phyloP scores from a whole-genome alignment of 1,139 yeast species.

The Yamadazyma jaroonii region DNA sequence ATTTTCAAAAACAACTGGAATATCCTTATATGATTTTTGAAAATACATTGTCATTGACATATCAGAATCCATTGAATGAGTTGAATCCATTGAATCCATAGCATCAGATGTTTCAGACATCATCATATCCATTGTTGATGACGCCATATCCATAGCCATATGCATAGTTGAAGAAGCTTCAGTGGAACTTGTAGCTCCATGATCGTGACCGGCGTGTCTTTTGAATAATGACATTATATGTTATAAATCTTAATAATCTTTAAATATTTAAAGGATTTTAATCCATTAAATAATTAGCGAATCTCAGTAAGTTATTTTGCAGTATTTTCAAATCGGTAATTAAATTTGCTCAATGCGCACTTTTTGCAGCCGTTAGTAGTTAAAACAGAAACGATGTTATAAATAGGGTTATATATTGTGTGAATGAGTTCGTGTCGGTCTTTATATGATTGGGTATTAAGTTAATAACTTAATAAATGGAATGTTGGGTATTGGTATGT shows the following conservation, averaged over 20 bases:
- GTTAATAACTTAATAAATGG: too few relatives aligned
- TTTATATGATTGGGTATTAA: too few relatives aligned
- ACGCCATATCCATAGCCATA: conserved; percentile 6
- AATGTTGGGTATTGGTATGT: too few relatives aligned
- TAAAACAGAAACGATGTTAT: neutral
- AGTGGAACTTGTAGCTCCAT: neutral
- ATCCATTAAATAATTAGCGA: neutral
- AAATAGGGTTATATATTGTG: neutral
- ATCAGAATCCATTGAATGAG: neutral
- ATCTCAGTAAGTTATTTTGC: too few relatives aligned
- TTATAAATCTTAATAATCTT: neutral
- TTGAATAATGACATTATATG: neutral
- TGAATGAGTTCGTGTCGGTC: too few relatives aligned
- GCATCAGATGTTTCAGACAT: neutral
- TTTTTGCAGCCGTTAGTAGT: conserved; percentile 1
- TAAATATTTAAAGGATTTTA: neutral
- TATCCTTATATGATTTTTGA: conserved; percentile 45
- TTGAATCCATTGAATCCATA: neutral
- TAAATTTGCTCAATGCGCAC: conserved; percentile 7
- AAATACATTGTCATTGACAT: conserved; percentile 55
- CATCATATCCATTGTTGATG: conserved; percentile 4
- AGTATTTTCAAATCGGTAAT: conserved; percentile 1
- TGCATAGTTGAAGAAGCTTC: conserved; percentile 2
- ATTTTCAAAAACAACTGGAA: conserved; percentile 60
- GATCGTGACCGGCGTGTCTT: too few relatives aligned